phyloP scores from a whole-genome alignment of 176 grass and related monocot genomes.

The Phoenix dactylifera region DNA sequence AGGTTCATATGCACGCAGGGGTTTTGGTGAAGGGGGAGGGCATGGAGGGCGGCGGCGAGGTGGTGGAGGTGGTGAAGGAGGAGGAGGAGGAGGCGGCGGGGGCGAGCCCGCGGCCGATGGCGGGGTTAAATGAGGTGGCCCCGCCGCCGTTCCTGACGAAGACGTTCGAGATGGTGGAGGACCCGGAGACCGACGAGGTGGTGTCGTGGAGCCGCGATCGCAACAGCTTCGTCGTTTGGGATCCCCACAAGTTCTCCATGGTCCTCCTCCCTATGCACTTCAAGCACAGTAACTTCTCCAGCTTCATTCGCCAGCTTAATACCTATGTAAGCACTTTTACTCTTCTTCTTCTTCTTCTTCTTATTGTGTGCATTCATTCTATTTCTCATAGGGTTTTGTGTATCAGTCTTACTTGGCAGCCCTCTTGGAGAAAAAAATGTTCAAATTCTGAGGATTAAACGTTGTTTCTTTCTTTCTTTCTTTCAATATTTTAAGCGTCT shows the following conservation, averaged over 20 bases:
- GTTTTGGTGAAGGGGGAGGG: neutral
- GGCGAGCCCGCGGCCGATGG: slow-evolving; percentile 11
- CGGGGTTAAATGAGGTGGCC: slow-evolving; percentile 12
- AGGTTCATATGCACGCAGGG: too few species aligned
- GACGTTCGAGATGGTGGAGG: slow-evolving; percentile 54
- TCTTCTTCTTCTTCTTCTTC: neutral
- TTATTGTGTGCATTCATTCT: too few species aligned
- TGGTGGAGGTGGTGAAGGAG: slow-evolving; percentile 21
- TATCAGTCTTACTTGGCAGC: too few species aligned
- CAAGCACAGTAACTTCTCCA: slow-evolving; percentile 25
- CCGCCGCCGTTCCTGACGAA: slow-evolving; percentile 47
- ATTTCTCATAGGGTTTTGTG: too few species aligned
- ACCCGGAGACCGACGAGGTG: slow-evolving; percentile 32
- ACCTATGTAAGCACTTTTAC: slow-evolving; percentile 6
- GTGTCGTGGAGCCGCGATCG: slow-evolving; percentile 34
- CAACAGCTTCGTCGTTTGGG: slow-evolving; percentile 59
- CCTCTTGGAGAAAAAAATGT: too few species aligned
- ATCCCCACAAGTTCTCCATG: slow-evolving; percentile 33
- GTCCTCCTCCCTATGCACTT: slow-evolving; percentile 33
- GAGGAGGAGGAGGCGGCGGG: neutral
- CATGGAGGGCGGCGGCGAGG: neutral
- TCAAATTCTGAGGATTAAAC: too few species aligned
- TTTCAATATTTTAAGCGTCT: too few species aligned
- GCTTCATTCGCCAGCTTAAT: slow-evolving; percentile 23
- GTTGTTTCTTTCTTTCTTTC: too few species aligned